Evolutionary conservation across 2,329 filamentous ascomycete species (phyloP), one percentile per base, ranked within the genome.

Genomic region (Pseudogymnoascus sp.): DNA sequence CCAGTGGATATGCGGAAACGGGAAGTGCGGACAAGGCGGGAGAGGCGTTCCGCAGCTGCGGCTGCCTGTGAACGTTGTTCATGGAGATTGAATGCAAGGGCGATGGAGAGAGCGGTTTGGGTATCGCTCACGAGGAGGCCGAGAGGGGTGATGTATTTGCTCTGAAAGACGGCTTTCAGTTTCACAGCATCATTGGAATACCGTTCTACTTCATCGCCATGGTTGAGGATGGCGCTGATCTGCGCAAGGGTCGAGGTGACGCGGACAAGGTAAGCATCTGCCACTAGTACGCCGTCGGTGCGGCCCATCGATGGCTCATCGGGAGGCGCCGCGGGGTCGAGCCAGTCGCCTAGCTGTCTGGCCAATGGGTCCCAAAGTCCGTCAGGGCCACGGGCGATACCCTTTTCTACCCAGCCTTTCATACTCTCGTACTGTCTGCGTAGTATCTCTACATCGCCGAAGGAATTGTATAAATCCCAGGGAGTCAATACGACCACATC

Each of bases 301-400:
- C 72, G 74, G 0, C 75, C 76, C 14, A 67, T 67, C 2, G 70
- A 74, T 0, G 79, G 73, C 7, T 74, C 65, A 0, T 76, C 70
- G 0, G 74, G 70, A 0, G 78, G 78, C 0, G 79, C 73, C 3
- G 72, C 71, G 0, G 79, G 79, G 60, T 80, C 79, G 1, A 81
- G 72, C 79, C 79, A 81, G 63, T 81, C 79, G 30, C 77, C 72
- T 36, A 73, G 74, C 62, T 80, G 77, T 47, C 70, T 71, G 8
- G 62, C 61, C 25, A 65, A 67, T 4, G 69, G 70, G 47, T 74
- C 66, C 78, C 79, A 81, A 0, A 81, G 69, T 2, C 74, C 73
- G 6, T 68, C 71, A 0, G 60, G 60, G 54, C 66, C 73, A n/a
- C 70, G 68, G 2, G 66, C 72, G 38, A 75, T 73, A 6, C 72